A percentile compares a stretch with the other conserved stretches of the same genome.
These are phyloP conservation scores for Epichloe sibirici DNA, from an alignment of 2,329 filamentous ascomycete genomes.

Conservation along the genomic window DNA sequence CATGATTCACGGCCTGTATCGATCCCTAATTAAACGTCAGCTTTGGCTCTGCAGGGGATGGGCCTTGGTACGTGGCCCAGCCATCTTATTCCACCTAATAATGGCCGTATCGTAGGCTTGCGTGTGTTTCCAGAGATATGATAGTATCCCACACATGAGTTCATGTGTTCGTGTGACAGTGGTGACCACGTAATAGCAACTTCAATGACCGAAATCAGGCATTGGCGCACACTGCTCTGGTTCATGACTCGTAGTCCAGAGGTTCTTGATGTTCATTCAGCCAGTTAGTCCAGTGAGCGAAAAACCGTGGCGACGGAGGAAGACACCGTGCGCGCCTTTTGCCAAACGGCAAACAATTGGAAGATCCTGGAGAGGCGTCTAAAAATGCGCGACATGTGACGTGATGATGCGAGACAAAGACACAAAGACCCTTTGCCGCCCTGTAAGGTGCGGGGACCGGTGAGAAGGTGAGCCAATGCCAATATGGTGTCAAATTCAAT, in stretches of 20 bases:
- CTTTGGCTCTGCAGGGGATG: neutral
- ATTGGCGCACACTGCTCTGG: constrained; percentile 1
- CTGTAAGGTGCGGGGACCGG: constrained; percentile 12
- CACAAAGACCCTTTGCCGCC: constrained; percentile 1
- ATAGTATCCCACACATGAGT: neutral
- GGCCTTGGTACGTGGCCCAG: neutral
- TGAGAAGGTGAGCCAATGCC: constrained; percentile 11
- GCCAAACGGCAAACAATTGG: neutral
- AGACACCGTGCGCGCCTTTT: neutral
- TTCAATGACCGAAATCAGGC: neutral
- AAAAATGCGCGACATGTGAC: constrained; percentile 4
- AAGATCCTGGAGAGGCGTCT: neutral
- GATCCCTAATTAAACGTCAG: neutral
- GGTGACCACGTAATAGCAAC: neutral
- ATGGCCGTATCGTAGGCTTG: neutral
- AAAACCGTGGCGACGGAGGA: neutral
- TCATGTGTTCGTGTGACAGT: neutral
- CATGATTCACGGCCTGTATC: neutral
- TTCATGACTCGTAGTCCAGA: neutral
- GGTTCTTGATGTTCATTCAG: neutral
- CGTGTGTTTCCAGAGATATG: neutral
- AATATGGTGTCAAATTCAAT: neutral
- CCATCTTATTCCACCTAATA: neutral
- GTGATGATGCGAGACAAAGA: constrained; percentile 5
- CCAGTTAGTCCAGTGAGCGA: neutral